Conservation (phyloP, 805 yeast genomes). For the Wickerhamomyces subpelliculosus region DNA sequence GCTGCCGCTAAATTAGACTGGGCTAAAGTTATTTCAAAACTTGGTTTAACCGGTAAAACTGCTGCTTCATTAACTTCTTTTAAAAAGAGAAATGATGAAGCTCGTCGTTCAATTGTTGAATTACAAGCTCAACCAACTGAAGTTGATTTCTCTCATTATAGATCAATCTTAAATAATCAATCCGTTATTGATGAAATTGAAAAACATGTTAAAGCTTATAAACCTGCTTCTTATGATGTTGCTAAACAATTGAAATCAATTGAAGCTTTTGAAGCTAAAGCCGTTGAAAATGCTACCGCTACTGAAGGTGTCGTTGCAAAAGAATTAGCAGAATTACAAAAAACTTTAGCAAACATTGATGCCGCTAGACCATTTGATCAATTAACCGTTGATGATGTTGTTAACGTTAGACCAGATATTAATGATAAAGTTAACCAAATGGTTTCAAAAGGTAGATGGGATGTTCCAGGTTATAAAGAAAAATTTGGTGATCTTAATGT, state of each 20-base stretch:
- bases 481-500: constrained; percentile 96
- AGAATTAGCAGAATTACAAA: constrained; percentile 79
- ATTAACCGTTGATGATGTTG: constrained; percentile 91
- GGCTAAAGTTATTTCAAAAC: constrained; percentile 81
- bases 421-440: constrained; percentile 92
- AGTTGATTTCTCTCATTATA: constrained; percentile 81
- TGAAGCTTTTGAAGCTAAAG: constrained; percentile 90
- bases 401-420: constrained; percentile 94
- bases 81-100: constrained; percentile 98
- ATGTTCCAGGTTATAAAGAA: constrained; percentile 96
- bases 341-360: constrained; percentile 89
- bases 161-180: constrained; percentile 72
- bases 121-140: constrained; percentile 65
- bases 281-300: constrained; percentile 88
- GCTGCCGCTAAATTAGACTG: constrained; percentile 90
- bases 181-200: constrained; percentile 76
- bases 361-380: constrained; percentile 96
- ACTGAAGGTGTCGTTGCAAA: constrained; percentile 85
- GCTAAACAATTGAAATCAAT: constrained; percentile 87
- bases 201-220: constrained; percentile 64
- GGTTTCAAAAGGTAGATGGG: constrained; percentile 96
- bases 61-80: constrained; percentile 83
- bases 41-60: constrained; percentile 90
- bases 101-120: constrained; percentile 72
- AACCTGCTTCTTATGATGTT: constrained; percentile 80